phyloP scores from a whole-genome alignment of 192 early-diverging fungal genomes.

The Linnemannia schmuckeri region DNA sequence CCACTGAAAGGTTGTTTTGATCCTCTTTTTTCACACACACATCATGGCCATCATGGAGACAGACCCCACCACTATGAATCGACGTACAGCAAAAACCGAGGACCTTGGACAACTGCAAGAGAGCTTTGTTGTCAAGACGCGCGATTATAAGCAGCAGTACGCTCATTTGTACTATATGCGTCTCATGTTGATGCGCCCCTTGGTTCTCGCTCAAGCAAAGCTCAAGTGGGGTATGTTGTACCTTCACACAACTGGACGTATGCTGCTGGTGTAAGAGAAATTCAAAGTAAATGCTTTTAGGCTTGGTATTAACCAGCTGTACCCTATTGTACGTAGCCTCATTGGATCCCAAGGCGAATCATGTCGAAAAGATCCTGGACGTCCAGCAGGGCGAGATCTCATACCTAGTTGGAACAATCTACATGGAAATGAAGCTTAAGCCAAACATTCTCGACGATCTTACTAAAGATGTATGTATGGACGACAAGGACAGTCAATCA shows the following conservation, averaged over 20 bases:
- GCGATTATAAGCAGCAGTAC: constrained; percentile 85
- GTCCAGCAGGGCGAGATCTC: constrained; percentile 72
- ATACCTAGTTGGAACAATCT: constrained; percentile 90
- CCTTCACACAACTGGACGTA: neutral
- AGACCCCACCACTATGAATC: constrained; percentile 20
- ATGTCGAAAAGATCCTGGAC: constrained; percentile 80
- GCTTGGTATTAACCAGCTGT: neutral
- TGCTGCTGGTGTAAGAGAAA: neutral
- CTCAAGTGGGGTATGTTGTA: constrained; percentile 63
- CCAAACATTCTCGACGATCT: constrained; percentile 94
- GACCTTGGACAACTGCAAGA: constrained; percentile 39
- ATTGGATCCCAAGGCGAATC: constrained; percentile 46
- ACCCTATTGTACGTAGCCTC: neutral
- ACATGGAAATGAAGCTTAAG: constrained; percentile 87
- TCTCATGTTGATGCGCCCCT: constrained; percentile 72
- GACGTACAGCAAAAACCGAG: constrained; percentile 36
- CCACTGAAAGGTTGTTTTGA: neutral
- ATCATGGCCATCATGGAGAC: constrained; percentile 36
- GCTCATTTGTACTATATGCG: constrained; percentile 88
- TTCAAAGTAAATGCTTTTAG: too few relatives aligned
- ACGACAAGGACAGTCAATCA: neutral
- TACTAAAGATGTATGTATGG: constrained; percentile 76
- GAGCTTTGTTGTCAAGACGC: constrained; percentile 71
- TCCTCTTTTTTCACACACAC: neutral
- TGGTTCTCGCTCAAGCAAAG: constrained; percentile 69